Evolutionary conservation across 257 asterid genomes (phyloP).

Genomic region (Pogostemon cablin): DNA sequence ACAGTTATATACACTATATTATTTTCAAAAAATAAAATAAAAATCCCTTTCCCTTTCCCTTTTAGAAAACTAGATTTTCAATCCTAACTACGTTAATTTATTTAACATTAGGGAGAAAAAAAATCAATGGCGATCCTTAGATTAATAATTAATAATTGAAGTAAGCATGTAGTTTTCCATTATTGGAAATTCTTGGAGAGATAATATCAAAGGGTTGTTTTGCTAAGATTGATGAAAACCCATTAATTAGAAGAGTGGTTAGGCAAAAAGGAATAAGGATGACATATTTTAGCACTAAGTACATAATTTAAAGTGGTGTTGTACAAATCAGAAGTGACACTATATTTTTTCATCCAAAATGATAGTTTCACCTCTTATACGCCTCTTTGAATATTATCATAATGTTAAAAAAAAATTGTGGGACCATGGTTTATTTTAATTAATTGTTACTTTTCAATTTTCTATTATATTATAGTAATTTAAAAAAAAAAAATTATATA

Average conservation of each 20-base stretch:
- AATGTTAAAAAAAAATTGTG: no score
- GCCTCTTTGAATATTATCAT: constrained; percentile 1
- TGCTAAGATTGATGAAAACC: constrained; percentile 27
- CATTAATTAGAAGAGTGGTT: constrained; percentile 24
- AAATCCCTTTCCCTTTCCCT: no score
- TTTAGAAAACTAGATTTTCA: no score
- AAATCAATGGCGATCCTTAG: neutral
- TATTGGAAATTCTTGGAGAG: constrained; percentile 6
- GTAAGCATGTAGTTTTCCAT: constrained; percentile 23
- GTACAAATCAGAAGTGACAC: constrained; percentile 35
- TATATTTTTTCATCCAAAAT: constrained; percentile 18
- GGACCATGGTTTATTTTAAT: no score
- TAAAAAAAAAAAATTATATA: no score
- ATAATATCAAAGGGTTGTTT: neutral
- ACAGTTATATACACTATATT: no score
- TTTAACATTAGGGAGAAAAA: neutral
- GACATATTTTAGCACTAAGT: constrained; percentile 33
- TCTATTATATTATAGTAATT: no score
- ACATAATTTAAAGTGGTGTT: constrained; percentile 29
- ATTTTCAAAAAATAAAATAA: no score
- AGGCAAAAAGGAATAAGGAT: constrained; percentile 42
- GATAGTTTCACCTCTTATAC: constrained; percentile 26
- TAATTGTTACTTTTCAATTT: no score
- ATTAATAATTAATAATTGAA: neutral
- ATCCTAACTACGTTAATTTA: no score